These are phyloP conservation scores for Tarenaya hassleriana DNA, from an alignment of 345 rosid species.

Conservation along the genomic window DNA sequence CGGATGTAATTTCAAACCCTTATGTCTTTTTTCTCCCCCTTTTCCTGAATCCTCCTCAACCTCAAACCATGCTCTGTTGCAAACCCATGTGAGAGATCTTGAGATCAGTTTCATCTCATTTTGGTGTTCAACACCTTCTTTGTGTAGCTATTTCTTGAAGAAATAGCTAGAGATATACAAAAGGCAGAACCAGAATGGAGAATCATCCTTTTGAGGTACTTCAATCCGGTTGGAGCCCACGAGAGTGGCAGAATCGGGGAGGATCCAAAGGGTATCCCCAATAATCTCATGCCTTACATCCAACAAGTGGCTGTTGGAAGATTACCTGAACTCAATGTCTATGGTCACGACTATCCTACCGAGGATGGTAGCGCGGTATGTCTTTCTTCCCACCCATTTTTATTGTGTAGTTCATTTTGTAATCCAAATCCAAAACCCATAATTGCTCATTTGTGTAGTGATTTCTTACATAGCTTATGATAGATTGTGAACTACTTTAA, in stretches of 20 bases:
- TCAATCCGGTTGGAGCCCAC: slow-evolving; percentile 94
- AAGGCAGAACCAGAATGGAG: slow-evolving; percentile 59
- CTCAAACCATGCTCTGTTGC: too few species aligned
- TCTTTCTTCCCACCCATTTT: not conserved
- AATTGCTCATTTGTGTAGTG: too few species aligned
- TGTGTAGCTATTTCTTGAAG: slow-evolving; percentile 64
- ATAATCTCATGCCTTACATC: slow-evolving; percentile 90
- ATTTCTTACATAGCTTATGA: too few species aligned
- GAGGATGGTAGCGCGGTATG: slow-evolving; percentile 83
- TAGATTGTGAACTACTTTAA: too few species aligned
- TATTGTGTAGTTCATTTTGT: slow-evolving; percentile 6
- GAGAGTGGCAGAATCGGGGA: slow-evolving; percentile 91
- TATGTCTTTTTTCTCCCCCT: too few species aligned
- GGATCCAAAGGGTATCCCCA: slow-evolving; percentile 90
- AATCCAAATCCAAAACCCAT: not conserved
- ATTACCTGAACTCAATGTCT: slow-evolving; percentile 76
- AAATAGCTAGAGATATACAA: slow-evolving; percentile 61
- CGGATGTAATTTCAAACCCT: too few species aligned
- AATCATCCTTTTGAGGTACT: slow-evolving; percentile 70
- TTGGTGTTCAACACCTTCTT: too few species aligned
- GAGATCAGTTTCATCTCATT: not conserved
- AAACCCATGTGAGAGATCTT: too few species aligned
- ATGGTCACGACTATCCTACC: slow-evolving; percentile 85
- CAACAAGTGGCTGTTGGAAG: slow-evolving; percentile 95
- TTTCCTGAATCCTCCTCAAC: too few species aligned